Evolutionary conservation across 345 rosid genomes (phyloP).

Genomic region (Cardamine chenopodiifolia): DNA sequence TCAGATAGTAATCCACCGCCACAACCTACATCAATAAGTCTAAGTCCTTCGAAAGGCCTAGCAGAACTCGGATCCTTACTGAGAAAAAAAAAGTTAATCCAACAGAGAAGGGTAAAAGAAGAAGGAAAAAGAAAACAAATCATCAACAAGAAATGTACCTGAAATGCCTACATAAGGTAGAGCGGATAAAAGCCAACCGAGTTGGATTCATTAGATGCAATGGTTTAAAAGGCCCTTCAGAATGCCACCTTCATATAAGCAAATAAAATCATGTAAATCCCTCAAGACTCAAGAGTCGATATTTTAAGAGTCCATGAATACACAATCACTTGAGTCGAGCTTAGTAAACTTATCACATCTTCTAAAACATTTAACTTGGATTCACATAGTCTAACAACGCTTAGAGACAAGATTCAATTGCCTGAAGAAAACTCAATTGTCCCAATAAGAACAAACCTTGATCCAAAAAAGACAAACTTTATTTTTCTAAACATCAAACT

Average conservation of each 20-base stretch:
- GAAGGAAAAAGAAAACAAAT: background rate
- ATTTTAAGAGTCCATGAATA: background rate
- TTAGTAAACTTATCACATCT: background rate
- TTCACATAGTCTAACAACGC: background rate
- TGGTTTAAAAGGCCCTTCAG: constrained; percentile 87
- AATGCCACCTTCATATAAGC: constrained; percentile 74
- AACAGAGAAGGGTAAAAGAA: background rate
- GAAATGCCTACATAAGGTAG: constrained; percentile 89
- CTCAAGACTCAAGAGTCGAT: background rate
- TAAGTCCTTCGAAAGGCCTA: constrained; percentile 86
- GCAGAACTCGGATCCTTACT: constrained; percentile 75
- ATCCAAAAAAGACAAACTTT: background rate
- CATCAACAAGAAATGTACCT: constrained; percentile 42
- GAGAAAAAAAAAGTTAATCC: constrained; percentile 30
- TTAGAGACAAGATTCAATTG: constrained; percentile 4
- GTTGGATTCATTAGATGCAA: constrained; percentile 86
- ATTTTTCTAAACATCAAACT: background rate
- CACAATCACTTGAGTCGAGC: background rate
- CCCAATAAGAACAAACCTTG: background rate
- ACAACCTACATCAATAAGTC: constrained; percentile 80
- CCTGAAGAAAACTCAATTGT: background rate
- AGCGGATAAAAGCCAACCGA: constrained; percentile 85
- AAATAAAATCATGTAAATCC: background rate
- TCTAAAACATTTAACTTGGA: background rate
- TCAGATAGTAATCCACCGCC: constrained; percentile 97